A percentile compares a stretch with the other conserved stretches of the same genome.
Evolutionary conservation across 2,329 filamentous ascomycete species (phyloP).

Genomic region (Stromatinia cepivora): DNA sequence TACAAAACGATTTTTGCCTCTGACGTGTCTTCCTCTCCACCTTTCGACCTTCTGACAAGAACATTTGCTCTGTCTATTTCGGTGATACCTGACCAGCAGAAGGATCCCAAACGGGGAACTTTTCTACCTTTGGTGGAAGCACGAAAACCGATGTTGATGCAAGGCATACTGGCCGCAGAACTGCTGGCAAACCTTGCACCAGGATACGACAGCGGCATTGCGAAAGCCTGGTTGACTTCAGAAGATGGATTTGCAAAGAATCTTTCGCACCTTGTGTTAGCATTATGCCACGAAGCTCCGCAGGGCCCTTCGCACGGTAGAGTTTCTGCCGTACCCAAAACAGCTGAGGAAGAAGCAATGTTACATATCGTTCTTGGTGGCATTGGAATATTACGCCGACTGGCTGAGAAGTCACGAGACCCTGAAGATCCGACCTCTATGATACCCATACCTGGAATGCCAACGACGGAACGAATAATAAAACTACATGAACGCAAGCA

Average conservation of each 20-base stretch:
- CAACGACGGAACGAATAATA: slow-evolving; percentile 66
- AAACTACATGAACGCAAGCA: slow-evolving; percentile 66
- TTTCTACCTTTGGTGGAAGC: slow-evolving; percentile 71
- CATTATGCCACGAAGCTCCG: slow-evolving; percentile 61
- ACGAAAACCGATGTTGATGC: slow-evolving; percentile 86
- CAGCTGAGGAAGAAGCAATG: slow-evolving; percentile 41
- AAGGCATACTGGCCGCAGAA: slow-evolving; percentile 86
- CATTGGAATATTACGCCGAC: slow-evolving; percentile 64
- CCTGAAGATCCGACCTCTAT: slow-evolving; percentile 51
- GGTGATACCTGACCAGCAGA: slow-evolving; percentile 73
- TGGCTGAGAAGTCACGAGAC: slow-evolving; percentile 67
- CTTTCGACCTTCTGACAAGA: slow-evolving; percentile 80
- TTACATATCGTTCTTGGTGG: slow-evolving; percentile 63
- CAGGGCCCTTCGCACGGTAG: slow-evolving; percentile 47
- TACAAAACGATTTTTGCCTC: slow-evolving; percentile 80
- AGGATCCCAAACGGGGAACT: slow-evolving; percentile 57
- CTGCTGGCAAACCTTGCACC: slow-evolving; percentile 77
- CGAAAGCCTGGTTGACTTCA: slow-evolving; percentile 78
- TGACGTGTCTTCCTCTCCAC: slow-evolving; percentile 63
- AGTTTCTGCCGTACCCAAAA: slow-evolving; percentile 35
- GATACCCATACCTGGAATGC: slow-evolving; percentile 62
- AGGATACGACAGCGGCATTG: slow-evolving; percentile 68
- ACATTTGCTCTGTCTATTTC: slow-evolving; percentile 86
- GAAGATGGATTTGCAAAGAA: slow-evolving; percentile 82
- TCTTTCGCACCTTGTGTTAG: slow-evolving; percentile 71